phyloP scores from a whole-genome alignment of 441 rosid species.

The Arabidopsis hybrid region DNA sequence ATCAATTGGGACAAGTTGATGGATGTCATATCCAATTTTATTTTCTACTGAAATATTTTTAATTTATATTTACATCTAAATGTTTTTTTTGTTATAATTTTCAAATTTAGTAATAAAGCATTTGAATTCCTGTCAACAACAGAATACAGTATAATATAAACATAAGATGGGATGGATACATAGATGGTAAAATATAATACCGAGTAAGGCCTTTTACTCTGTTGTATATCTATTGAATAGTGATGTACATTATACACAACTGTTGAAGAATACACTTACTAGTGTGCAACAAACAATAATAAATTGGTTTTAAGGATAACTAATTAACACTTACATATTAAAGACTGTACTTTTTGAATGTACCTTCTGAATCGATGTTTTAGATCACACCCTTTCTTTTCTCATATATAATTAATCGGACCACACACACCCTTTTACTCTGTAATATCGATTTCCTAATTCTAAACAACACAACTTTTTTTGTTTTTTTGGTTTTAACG shows the following conservation, averaged over 20 bases:
- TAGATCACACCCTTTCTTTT: slow-evolving; percentile 42
- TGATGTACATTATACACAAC: no score
- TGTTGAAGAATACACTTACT: neutral
- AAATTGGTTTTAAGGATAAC: neutral
- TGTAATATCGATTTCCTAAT: neutral
- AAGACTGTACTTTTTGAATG: slow-evolving; percentile 32
- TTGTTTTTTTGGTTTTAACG: no score
- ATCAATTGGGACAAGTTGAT: slow-evolving; percentile 32
- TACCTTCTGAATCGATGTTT: slow-evolving; percentile 18
- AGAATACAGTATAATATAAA: neutral
- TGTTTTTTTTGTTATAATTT: no score
- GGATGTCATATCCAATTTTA: neutral
- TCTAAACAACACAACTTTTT: neutral
- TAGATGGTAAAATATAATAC: neutral
- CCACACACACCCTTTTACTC: slow-evolving; percentile 40
- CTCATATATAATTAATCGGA: slow-evolving; percentile 1
- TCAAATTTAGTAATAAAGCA: neutral
- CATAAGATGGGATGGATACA: no score
- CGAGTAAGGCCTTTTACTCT: neutral
- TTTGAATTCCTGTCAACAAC: neutral
- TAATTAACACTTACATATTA: slow-evolving; percentile 3
- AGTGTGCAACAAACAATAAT: neutral
- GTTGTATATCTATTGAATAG: no score
- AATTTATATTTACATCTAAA: no score
- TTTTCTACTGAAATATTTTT: neutral